Percentiles rank a stretch among this genome's conserved stretches.
These are phyloP conservation scores for Aspergillus fructus DNA, from an alignment of 2,329 filamentous ascomycete species.

Conservation along the genomic window DNA sequence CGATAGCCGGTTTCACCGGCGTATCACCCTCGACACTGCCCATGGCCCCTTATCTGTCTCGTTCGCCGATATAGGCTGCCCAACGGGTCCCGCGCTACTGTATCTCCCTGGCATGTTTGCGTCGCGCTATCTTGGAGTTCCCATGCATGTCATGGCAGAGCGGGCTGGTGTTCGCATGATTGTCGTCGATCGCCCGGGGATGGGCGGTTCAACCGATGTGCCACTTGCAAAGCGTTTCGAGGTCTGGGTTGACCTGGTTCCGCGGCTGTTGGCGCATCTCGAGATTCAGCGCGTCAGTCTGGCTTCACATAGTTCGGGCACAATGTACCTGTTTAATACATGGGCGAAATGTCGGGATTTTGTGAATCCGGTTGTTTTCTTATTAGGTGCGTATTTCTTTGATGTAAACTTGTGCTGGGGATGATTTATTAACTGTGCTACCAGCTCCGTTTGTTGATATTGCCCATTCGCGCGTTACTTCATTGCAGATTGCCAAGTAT, in stretches of 20 bases:
- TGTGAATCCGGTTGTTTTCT: slow-evolving; percentile 8
- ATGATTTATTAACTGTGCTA: no score
- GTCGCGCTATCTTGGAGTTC: slow-evolving; percentile 23
- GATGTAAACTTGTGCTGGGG: no score
- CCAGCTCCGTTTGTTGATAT: slow-evolving; percentile 46
- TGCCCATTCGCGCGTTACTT: slow-evolving; percentile 33
- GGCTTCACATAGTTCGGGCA: slow-evolving; percentile 43
- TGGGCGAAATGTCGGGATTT: slow-evolving; percentile 13
- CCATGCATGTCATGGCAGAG: slow-evolving; percentile 24
- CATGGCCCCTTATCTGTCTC: slow-evolving; percentile 20
- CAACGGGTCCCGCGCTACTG: slow-evolving; percentile 14
- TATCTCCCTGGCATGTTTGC: slow-evolving; percentile 30
- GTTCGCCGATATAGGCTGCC: slow-evolving; percentile 24
- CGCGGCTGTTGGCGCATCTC: slow-evolving; percentile 38
- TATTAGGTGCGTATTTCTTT: slow-evolving; percentile 16
- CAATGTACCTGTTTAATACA: slow-evolving; percentile 46
- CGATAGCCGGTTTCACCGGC: slow-evolving; percentile 21
- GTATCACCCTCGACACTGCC: slow-evolving; percentile 17
- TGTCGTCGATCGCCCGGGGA: slow-evolving; percentile 24
- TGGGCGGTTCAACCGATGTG: slow-evolving; percentile 44
- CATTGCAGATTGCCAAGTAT: slow-evolving; percentile 26
- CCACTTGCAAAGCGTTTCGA: slow-evolving; percentile 35
- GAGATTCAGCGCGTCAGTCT: slow-evolving; percentile 33
- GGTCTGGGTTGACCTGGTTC: slow-evolving; percentile 44
- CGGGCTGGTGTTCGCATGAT: slow-evolving; percentile 24